These are phyloP conservation scores for Eucalyptus regnans DNA, from an alignment of 345 rosid species.

Conservation along the genomic window DNA sequence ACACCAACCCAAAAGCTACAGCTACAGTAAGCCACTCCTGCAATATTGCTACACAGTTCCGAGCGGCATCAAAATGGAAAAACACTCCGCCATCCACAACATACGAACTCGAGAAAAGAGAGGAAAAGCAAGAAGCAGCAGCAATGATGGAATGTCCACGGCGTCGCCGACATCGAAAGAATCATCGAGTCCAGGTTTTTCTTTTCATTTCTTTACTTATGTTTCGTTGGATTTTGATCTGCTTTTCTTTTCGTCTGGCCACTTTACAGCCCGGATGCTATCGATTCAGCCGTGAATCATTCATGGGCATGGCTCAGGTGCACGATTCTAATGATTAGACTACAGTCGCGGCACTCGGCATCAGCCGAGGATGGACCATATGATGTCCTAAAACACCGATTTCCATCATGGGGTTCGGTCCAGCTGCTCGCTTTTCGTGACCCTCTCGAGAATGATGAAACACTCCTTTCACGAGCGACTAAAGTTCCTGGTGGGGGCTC, in stretches of 20 bases:
- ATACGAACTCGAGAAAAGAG: background rate
- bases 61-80: background rate
- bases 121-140: background rate
- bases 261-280: background rate
- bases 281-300: background rate
- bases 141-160: conserved; percentile 35
- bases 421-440: background rate
- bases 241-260: background rate
- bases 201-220: background rate
- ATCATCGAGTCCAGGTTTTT: background rate
- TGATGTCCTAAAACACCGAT: background rate
- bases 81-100: background rate
- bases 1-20: background rate
- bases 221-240: background rate
- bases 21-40: background rate
- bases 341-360: background rate
- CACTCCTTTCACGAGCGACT: background rate
- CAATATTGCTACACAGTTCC: background rate
- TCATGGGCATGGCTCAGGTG: background rate
- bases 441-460: background rate
- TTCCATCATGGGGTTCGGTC: background rate
- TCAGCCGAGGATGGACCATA: background rate
- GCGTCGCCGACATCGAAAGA: background rate
- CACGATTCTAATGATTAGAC: background rate
- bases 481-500: background rate